Base-by-base conservation (phyloP, 2,329 filamentous ascomycete genomes). In the Xylariaceae sp. region DNA sequence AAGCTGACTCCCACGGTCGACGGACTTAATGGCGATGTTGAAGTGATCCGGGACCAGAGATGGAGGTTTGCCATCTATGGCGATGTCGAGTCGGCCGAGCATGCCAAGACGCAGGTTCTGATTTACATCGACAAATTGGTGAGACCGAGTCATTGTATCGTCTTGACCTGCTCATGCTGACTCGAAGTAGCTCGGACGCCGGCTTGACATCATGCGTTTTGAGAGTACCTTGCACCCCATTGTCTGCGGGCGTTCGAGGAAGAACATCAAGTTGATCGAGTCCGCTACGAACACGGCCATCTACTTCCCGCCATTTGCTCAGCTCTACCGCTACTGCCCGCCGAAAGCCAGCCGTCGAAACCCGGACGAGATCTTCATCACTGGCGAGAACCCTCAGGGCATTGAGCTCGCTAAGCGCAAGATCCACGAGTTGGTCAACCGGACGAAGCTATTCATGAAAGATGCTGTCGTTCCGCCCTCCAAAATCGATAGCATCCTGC, bases 181-280 rank as follows among this genome's bases (percentile, higher is more conserved):
- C n/a, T n/a, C n/a, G n/a, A n/a, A n/a, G 12, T 34, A 56, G 53
- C 44, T 57, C 22, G 50, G 52, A 29, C 51, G 53, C 36, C 42
- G 50, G 6, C 43, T 54, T 24, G 54, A 56, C 35, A 41, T 49
- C 19, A 50, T 55, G 38, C 47, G 47, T 31, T 42, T 56, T 33
- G 54, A 57, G 36, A 55, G 48, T 37, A 53, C 87, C 17, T 75
- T 94, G 56, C 92, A 98, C 57, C 92, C 88, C 37, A 72, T 95
- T 35, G 80, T 96, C 31, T 95, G 89, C 57, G 92, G 92, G 31
- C 84, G 92, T 31, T 90, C 89, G 48, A 77, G 92, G 48, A 94
- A 94, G 68, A 95, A 95, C 58, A 94, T 98, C 66, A 96, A 96
- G 67, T 68, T 92, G 51, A 95, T 98, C 53, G 92, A 98, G 61